These are phyloP conservation scores for Phytopythium vexans DNA, from an alignment of 352 stramenopile species.

Conservation along the genomic window DNA sequence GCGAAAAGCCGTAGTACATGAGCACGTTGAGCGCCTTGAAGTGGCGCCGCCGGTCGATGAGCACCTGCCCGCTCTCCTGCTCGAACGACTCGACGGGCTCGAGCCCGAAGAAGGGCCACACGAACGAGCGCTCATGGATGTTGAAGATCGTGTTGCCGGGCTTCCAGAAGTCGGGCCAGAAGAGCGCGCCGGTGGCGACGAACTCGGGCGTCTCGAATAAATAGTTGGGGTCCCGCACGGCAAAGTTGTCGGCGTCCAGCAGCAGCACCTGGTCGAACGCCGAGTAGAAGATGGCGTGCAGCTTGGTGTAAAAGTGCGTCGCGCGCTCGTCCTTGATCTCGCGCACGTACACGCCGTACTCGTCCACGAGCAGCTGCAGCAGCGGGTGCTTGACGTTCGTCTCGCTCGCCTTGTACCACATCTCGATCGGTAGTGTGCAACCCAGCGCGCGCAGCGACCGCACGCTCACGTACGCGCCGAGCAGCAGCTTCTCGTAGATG, in stretches of 20 bases:
- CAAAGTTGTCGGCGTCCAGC: constrained; percentile 77
- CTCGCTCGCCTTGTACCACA: constrained; percentile 63
- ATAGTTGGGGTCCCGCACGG: constrained; percentile 56
- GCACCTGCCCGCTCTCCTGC: constrained; percentile 73
- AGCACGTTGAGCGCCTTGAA: constrained; percentile 53
- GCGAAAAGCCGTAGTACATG: constrained; percentile 65
- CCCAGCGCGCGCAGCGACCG: constrained; percentile 34
- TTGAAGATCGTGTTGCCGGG: constrained; percentile 75
- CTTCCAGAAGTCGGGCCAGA: constrained; percentile 85
- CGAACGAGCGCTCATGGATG: constrained; percentile 52
- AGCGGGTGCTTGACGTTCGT: constrained; percentile 42
- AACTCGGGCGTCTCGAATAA: constrained; percentile 63
- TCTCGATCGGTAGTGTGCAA: constrained; percentile 56
- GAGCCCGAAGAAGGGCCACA: constrained; percentile 66
- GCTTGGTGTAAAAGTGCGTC: constrained; percentile 64
- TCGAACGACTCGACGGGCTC: constrained; percentile 68
- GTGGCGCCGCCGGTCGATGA: constrained; percentile 46
- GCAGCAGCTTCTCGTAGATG: constrained; percentile 55
- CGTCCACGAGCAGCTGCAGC: constrained; percentile 26
- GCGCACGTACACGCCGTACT: constrained; percentile 49
- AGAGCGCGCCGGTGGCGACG: constrained; percentile 50
- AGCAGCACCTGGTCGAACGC: constrained; percentile 76
- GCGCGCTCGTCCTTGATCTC: constrained; percentile 56
- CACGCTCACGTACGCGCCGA: constrained; percentile 57
- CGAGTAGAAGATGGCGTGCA: constrained; percentile 70